Percentiles rank a stretch among this genome's conserved stretches.
Evolutionary conservation across 2,329 filamentous ascomycete genomes (phyloP).

Genomic region (Thielaviopsis ethacetica): DNA sequence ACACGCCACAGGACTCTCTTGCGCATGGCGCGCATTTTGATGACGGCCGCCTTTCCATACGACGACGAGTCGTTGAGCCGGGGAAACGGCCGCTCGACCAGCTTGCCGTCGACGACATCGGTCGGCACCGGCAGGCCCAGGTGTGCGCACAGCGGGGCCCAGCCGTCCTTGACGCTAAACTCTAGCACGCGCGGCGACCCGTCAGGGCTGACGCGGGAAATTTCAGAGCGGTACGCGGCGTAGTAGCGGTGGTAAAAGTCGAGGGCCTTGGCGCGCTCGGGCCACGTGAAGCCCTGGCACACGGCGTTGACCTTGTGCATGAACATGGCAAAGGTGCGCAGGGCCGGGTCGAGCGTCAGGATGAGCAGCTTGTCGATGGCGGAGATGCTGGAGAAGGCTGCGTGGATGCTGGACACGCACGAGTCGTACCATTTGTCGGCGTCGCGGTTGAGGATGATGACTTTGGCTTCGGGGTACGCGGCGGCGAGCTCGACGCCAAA

Average conservation of each 20-base stretch:
- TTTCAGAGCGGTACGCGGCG: conserved; percentile 20
- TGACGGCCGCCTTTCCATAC: conserved; percentile 7
- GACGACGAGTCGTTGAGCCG: conserved; percentile 13
- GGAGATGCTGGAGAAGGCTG: conserved; percentile 11
- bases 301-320: conserved; percentile 15
- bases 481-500: conserved; percentile 23
- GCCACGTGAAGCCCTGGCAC: conserved; percentile 12
- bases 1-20: conserved; percentile 12
- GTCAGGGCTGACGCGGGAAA: conserved; percentile 16
- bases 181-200: conserved; percentile 19
- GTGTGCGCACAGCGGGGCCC: conserved; percentile 25
- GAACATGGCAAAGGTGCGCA: conserved; percentile 19
- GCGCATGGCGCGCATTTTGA: conserved; percentile 12
- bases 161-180: conserved; percentile 24
- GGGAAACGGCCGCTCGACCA: conserved; percentile 14
- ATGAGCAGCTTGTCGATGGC: conserved; percentile 10
- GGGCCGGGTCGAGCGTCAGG: conserved; percentile 18
- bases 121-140: conserved; percentile 23
- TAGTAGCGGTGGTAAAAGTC: conserved; percentile 24
- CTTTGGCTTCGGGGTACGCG: conserved; percentile 22
- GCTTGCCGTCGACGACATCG: conserved; percentile 16
- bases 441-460: conserved; percentile 24
- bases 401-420: conserved; percentile 16
- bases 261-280: conserved; percentile 22
- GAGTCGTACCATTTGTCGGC: conserved; percentile 23